Conservation (phyloP, 345 rosid genomes). For the Odontarrhena argentea region DNA sequence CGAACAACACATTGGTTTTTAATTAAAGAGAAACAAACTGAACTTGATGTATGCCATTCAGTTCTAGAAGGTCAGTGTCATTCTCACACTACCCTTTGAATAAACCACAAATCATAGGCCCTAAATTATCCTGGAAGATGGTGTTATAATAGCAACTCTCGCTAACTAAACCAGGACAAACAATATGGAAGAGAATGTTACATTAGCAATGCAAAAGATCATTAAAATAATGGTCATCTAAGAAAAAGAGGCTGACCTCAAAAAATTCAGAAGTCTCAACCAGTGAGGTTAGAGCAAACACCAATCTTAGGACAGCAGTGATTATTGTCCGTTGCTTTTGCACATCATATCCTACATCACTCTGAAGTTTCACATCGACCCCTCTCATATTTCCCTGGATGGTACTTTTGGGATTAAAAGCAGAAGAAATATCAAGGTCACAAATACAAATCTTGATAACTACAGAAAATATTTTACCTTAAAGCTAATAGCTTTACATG, state of each 20-base stretch:
- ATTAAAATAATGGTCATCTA: neutral
- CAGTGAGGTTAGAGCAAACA: constrained; percentile 81
- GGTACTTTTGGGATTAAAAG: constrained; percentile 36
- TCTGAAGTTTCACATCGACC: constrained; percentile 60
- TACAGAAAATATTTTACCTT: constrained; percentile 53
- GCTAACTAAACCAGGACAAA: constrained; percentile 1
- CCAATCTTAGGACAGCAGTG: constrained; percentile 73
- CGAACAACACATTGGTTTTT: neutral
- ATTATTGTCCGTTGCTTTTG: constrained; percentile 70
- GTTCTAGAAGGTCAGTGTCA: neutral
- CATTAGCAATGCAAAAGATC: constrained; percentile 20
- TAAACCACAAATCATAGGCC: constrained; percentile 1
- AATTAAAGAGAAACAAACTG: neutral
- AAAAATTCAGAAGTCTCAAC: constrained; percentile 76
- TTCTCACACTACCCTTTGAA: constrained; percentile 10
- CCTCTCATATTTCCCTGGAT: constrained; percentile 72
- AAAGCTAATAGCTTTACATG: constrained; percentile 64
- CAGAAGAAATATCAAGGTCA: constrained; percentile 22
- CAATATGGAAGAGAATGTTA: neutral
- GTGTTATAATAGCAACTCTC: constrained; percentile 6
- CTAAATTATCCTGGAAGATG: constrained; percentile 1
- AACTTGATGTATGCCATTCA: constrained; percentile 5
- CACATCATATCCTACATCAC: constrained; percentile 54
- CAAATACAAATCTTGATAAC: constrained; percentile 18
- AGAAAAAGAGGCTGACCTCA: constrained; percentile 58